Evolutionary conservation across 345 rosid species (phyloP), one percentile per base, ranked within the genome.

Genomic region (Eucalyptus paniculata): DNA sequence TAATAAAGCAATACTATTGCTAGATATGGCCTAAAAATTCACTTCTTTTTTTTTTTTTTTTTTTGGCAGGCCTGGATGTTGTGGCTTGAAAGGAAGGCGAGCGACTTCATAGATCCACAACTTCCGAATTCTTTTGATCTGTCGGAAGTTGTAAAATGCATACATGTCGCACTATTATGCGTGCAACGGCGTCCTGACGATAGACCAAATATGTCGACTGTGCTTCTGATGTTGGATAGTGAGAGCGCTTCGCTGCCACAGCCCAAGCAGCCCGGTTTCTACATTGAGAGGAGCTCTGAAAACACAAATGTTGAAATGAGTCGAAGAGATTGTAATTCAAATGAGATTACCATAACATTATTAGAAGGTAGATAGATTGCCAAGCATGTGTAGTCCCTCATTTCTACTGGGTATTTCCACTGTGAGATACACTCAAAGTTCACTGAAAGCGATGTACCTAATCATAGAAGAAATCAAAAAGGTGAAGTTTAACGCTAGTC

Each of bases 81-180:
- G 23, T 93, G 94, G 94, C 69, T 81, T 11, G 91, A 91, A 3
- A 89, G 90, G 18, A 90, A 89, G 16, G 89, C 90, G 40, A 34
- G 90, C 26, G 86, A 90, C 50, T 86, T 93, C 86, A 86, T 91
- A 50, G 93, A 92, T 89, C 91, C 92, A 9, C 24, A 4, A 2
- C 26, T 91, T 45, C 90, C 16, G 24, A 89, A 91, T 47, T 86
- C 91, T 40, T 89, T 23, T 69, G 72, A 89, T 3, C 37, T 62
- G 62, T 86, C 90, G 24, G 92, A 93, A 87, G 92, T 92, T n/a
- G 21, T 47, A 47, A 91, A 89, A 18, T 93, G 93, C 65, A 89
- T 92, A n/a, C 93, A 93, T 19, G 45, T 93, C 32, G 95, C 93
- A 9, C 87, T 92, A 40, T 81, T 94, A 15, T 94, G 94, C 54